Conservation (phyloP, 441 rosid species). For the Isatis lusitanica region DNA sequence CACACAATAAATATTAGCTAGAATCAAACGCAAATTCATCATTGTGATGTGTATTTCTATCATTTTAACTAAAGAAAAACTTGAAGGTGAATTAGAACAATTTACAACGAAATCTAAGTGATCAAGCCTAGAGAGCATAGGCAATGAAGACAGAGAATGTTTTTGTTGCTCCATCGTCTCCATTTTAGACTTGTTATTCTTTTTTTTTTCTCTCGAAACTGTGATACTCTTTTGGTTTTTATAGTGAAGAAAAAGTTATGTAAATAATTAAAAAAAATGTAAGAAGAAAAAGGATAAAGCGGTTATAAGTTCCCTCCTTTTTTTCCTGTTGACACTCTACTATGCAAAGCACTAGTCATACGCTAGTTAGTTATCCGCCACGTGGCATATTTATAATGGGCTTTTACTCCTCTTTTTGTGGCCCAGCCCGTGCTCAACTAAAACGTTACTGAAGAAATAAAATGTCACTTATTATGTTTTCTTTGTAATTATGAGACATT, state of each 20-base stretch:
- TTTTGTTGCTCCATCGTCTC: conserved; percentile 45
- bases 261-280: conserved; percentile 3
- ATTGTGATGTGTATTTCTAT: too few relatives aligned
- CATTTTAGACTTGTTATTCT: conserved; percentile 5
- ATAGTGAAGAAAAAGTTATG: neutral
- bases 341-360: conserved; percentile 24
- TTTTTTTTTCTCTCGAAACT: neutral
- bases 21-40: neutral
- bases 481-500: too few relatives aligned
- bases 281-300: conserved; percentile 8
- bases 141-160: conserved; percentile 42
- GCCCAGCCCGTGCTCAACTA: neutral
- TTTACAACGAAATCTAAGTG: conserved; percentile 57
- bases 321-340: conserved; percentile 22
- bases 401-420: neutral
- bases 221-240: conserved; percentile 7
- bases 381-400: conserved; percentile 1
- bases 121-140: conserved; percentile 58
- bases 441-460: too few relatives aligned
- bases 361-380: conserved; percentile 23
- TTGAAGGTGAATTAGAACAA: neutral
- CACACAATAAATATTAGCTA: neutral
- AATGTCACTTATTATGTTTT: too few relatives aligned
- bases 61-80: neutral
- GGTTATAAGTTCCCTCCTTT: conserved; percentile 39